Conservation (phyloP, 2,329 filamentous ascomycete genomes). For the Berkeleyomyces basicola region DNA sequence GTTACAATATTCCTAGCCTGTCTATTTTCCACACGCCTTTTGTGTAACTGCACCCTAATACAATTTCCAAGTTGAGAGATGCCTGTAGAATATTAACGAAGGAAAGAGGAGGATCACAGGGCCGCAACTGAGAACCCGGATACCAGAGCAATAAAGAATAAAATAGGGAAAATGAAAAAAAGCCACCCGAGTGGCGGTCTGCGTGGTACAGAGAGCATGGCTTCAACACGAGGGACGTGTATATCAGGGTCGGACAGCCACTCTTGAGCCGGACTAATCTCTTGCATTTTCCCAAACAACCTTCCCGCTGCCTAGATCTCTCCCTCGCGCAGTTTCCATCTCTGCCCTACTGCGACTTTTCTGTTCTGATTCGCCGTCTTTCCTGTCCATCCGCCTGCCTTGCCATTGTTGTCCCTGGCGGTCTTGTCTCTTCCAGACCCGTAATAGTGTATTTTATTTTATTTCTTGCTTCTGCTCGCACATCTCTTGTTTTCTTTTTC, state of each 20-base stretch:
- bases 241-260: neutral
- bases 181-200: no score
- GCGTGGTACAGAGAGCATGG: neutral
- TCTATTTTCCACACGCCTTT: no score
- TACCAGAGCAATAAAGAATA: neutral
- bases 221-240: neutral
- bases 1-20: no score
- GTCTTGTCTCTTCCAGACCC: neutral
- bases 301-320: neutral
- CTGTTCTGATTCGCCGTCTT: neutral
- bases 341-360: neutral
- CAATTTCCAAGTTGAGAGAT: no score
- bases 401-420: neutral
- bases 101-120: no score
- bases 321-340: neutral
- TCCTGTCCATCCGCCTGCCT: neutral
- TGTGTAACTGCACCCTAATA: no score
- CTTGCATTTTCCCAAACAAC: neutral
- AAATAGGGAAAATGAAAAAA: neutral
- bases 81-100: no score
- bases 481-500: neutral
- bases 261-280: neutral
- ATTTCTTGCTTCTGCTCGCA: neutral
- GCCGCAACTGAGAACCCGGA: no score
- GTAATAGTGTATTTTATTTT: neutral